Evolutionary conservation across 306 rosid species (phyloP), one percentile per base, ranked within the genome.

Genomic region (Trifolium dubium): DNA sequence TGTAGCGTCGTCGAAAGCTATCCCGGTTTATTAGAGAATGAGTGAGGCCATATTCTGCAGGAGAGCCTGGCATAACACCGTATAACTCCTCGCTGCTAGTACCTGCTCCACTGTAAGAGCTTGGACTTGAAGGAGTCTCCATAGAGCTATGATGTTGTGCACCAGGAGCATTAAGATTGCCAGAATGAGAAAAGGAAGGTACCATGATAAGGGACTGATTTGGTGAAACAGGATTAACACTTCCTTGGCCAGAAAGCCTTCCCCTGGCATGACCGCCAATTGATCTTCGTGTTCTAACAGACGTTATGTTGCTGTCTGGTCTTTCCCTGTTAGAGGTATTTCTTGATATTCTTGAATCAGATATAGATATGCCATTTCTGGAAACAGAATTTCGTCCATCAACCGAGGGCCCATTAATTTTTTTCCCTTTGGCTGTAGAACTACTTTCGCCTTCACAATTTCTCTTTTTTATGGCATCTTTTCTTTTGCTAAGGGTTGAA

Each of bases 361-460:
- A 83, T 70, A 92, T 87, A 8, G 93, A 85, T 83, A 89, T 79
- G 69, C 95, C 87, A 75, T 76, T 85, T 84, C 85, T 72, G 54
- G 86, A 59, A 70, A 53, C 80, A 61, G 92, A 68, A 64, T 69
- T 90, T 31, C 66, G 82, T 68, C 86, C 93, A 31, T 86, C 88
- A 41, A 71, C 80, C 7, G 86, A 74, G 28, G 88, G 77, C 3
- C 89, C 97, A 34, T 77, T 85, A 31, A 85, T 89, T 82, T 86
- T 95, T 88, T 92, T 95, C 74, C 96, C 97, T 83, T 79, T 83
- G 50, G 87, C 63, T 79, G 76, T 31, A 34, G 95, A 92, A 75
- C 97, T 95, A 71, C 89, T 84, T 84, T 95, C 99, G 75, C 97
- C 98, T 80, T 90, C 96, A 68, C 84, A 85, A 58, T 76, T 77